Conservation (phyloP, 345 rosid genomes). For the Anastatica hierochuntica region DNA sequence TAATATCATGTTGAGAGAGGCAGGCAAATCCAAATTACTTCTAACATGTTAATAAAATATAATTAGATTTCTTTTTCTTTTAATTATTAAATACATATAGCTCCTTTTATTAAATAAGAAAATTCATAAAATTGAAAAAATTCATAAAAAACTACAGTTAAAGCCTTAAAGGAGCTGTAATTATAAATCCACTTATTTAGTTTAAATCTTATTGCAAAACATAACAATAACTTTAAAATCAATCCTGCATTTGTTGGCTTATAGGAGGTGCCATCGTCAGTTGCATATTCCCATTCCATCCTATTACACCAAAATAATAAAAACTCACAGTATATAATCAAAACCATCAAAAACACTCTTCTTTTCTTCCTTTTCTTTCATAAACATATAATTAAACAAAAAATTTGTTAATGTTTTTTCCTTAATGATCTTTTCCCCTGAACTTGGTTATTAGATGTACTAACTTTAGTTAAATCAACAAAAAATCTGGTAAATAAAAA, state of each 20-base stretch:
- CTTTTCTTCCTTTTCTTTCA: background rate
- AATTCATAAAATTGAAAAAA: too few relatives aligned
- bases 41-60: too few relatives aligned
- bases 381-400: too few relatives aligned
- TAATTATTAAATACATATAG: too few relatives aligned
- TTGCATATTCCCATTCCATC: conserved; percentile 46
- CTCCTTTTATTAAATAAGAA: too few relatives aligned
- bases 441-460: background rate
- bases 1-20: too few relatives aligned
- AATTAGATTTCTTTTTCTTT: too few relatives aligned
- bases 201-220: conserved; percentile 1
- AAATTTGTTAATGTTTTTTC: too few relatives aligned
- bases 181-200: background rate
- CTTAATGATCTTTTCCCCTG: background rate
- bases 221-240: conserved; percentile 2
- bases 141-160: too few relatives aligned
- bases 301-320: conserved; percentile 17
- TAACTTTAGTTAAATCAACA: background rate
- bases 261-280: conserved; percentile 38
- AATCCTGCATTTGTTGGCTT: conserved; percentile 39
- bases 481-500: background rate
- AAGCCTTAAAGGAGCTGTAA: too few relatives aligned
- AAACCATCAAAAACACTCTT: background rate
- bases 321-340: background rate
- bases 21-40: too few relatives aligned